phyloP scores from a whole-genome alignment of 768 basidiomycete species.

The Neoboletus brunneissimus region DNA sequence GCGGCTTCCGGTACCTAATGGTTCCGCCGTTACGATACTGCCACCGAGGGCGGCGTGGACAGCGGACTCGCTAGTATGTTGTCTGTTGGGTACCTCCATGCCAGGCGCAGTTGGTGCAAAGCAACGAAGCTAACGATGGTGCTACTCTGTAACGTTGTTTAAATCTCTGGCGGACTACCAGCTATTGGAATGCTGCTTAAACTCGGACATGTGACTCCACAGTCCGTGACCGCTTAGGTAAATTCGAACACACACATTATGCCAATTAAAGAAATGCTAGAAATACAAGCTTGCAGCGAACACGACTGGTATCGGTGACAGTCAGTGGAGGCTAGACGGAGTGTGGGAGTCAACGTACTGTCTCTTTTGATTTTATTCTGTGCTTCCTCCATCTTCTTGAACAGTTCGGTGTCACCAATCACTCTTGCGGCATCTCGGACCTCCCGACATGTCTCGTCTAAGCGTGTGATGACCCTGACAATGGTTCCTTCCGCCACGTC shows the following conservation, averaged over 20 bases:
- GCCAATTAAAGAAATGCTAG: conserved; percentile 33
- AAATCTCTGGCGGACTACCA: conserved; percentile 11
- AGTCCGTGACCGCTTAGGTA: not conserved
- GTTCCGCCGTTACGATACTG: not conserved
- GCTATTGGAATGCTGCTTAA: conserved; percentile 22
- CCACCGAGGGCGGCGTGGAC: not conserved
- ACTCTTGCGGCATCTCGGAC: conserved; percentile 96
- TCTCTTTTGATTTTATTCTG: conserved; percentile 94
- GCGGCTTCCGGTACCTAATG: conserved; percentile 12
- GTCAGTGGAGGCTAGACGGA: conserved; percentile 3
- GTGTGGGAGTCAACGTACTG: conserved; percentile 55
- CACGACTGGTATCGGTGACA: conserved; percentile 50
- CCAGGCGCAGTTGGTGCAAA: not conserved
- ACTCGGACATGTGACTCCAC: not conserved
- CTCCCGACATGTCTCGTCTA: conserved; percentile 97
- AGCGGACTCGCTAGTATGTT: not conserved
- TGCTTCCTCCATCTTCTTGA: conserved; percentile 97
- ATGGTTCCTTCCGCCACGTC: conserved; percentile 97
- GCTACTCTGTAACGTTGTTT: conserved; percentile 6
- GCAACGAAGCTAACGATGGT: not conserved
- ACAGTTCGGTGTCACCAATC: conserved; percentile 92
- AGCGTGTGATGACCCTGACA: conserved; percentile 90
- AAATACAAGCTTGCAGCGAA: conserved; percentile 89
- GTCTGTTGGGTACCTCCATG: conserved; percentile 13
- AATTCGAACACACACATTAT: not conserved